Evolutionary conservation across 352 stramenopile genomes (phyloP).

Genomic region (Pythium phragmiticola): DNA sequence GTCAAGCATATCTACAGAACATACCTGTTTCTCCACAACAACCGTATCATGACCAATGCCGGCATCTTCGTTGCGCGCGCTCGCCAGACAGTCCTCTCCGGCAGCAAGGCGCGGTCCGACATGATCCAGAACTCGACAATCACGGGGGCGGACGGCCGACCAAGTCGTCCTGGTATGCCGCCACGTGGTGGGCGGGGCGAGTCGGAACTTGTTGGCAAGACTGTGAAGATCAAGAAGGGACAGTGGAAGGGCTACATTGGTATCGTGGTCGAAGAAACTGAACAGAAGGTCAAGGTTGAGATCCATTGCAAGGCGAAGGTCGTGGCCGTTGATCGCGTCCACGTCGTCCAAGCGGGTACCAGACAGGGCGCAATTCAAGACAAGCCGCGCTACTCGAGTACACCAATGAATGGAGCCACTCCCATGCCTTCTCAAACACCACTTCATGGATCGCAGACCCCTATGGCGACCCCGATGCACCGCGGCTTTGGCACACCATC

Average conservation of each 20-base stretch:
- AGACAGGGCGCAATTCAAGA: conserved; percentile 77
- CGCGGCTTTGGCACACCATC: conserved; percentile 74
- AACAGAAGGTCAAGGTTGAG: conserved; percentile 91
- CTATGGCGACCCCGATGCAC: conserved; percentile 87
- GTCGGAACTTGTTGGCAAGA: conserved; percentile 85
- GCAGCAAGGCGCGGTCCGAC: conserved; percentile 83
- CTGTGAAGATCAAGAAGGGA: conserved; percentile 90
- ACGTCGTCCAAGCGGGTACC: conserved; percentile 75
- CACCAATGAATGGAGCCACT: conserved; percentile 74
- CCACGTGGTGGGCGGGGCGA: conserved; percentile 47
- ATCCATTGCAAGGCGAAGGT: conserved; percentile 90
- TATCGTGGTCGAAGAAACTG: conserved; percentile 88
- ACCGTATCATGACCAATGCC: conserved; percentile 86
- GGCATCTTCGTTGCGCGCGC: conserved; percentile 88
- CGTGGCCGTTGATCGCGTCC: conserved; percentile 81
- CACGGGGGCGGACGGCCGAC: conserved; percentile 59
- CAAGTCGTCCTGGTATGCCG: conserved; percentile 30
- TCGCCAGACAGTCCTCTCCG: conserved; percentile 78
- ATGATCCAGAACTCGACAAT: conserved; percentile 87
- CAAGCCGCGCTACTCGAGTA: conserved; percentile 50
- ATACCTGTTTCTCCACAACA: conserved; percentile 90
- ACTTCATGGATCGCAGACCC: conserved; percentile 83
- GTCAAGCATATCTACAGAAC: conserved; percentile 91
- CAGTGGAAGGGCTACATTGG: conserved; percentile 92
- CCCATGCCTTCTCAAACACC: conserved; percentile 82